These are phyloP conservation scores for Vanrija sp. DNA, from an alignment of 1,284 basidiomycete species.

Conservation along the genomic window DNA sequence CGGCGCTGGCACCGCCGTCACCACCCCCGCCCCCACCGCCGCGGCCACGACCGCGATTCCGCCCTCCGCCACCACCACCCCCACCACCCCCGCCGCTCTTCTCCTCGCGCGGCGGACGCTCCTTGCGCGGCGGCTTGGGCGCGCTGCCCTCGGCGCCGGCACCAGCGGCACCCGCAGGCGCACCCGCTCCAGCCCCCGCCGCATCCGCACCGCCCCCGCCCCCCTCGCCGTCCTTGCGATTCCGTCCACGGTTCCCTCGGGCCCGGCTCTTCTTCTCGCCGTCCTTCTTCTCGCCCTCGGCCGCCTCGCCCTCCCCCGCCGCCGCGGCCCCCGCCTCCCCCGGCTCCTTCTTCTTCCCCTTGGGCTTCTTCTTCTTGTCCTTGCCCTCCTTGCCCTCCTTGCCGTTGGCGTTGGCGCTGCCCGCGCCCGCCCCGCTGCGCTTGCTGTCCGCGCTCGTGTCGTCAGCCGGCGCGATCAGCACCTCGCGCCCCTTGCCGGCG, in stretches of 20 bases:
- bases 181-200: not conserved
- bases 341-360: slow-evolving; percentile 5
- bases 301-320: not conserved
- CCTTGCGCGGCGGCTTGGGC: too few species aligned
- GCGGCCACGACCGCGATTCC: slow-evolving; percentile 3
- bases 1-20: not conserved
- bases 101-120: not conserved
- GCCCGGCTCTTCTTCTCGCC: not conserved
- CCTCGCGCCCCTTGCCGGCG: slow-evolving; percentile 41
- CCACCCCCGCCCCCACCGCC: not conserved
- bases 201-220: not conserved
- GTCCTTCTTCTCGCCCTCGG: not conserved
- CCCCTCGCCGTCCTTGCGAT: not conserved
- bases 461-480: slow-evolving; percentile 21
- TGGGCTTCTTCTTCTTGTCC: slow-evolving; percentile 10
- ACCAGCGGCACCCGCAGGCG: not conserved
- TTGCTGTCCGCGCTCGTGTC: slow-evolving; percentile 4
- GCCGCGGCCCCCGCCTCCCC: not conserved
- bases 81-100: slow-evolving; percentile 1
- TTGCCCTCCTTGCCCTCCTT: slow-evolving; percentile 8
- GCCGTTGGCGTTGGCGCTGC: slow-evolving; percentile 9
- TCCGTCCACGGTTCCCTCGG: not conserved
- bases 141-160: not conserved
- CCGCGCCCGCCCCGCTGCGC: not conserved
- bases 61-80: not conserved